Evolutionary conservation across 768 basidiomycete species (phyloP).

Genomic region (Strobilomyces confusus): DNA sequence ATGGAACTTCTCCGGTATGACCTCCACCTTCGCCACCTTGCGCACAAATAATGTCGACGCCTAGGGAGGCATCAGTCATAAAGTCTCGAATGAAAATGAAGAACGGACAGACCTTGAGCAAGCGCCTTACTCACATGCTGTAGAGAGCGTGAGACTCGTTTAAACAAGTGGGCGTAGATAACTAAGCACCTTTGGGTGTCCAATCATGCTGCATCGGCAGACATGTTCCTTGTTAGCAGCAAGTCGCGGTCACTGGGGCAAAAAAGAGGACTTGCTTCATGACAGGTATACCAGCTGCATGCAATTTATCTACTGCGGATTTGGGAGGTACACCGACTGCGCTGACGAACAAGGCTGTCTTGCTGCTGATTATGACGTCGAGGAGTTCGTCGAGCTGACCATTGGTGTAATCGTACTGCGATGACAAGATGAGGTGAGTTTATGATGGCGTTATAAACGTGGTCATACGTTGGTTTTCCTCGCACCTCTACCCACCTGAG

Average conservation of each 20-base stretch:
- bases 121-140: constrained; percentile 75
- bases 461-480: constrained; percentile 69
- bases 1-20: constrained; percentile 80
- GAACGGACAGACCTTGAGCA: constrained; percentile 48
- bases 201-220: constrained; percentile 58
- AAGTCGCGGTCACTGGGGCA: not conserved
- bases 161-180: not conserved
- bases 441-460: not conserved
- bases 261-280: constrained; percentile 64
- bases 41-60: constrained; percentile 89
- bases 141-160: not conserved
- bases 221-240: not conserved
- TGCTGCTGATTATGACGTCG: constrained; percentile 71
- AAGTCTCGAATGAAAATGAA: not conserved
- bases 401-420: constrained; percentile 67
- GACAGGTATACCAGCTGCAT: constrained; percentile 71
- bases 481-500: constrained; percentile 77
- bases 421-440: not conserved
- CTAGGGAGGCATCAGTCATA: constrained; percentile 27
- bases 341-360: constrained; percentile 75
- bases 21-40: constrained; percentile 88
- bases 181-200: constrained; percentile 75
- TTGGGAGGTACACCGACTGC: constrained; percentile 84
- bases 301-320: constrained; percentile 75
- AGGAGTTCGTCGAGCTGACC: constrained; percentile 75